Base-by-base conservation (phyloP, 352 stramenopile species). In the Globisporangium nunn region DNA sequence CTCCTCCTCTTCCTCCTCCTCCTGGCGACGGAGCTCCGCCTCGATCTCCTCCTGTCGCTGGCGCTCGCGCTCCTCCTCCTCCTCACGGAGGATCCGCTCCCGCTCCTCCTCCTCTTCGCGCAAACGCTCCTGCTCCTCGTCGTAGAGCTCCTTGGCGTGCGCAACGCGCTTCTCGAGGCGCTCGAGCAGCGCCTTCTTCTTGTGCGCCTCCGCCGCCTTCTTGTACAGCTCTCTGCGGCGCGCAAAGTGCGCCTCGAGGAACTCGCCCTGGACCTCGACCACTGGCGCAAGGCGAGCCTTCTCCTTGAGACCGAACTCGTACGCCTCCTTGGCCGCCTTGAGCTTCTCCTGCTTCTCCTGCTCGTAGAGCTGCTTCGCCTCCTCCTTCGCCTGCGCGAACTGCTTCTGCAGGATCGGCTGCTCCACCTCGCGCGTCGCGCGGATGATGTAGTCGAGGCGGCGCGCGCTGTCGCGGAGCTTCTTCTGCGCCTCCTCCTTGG, bases 361-460 rank as follows among this genome's bases (percentile, higher is more conserved):
- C 52, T 86, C 75, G 58, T 87, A 77, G 44, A 69, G 56, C 56
- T 75, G 67, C 52, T 88, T 74, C 35, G 81, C 74, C 33, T 81
- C 63, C 6, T 88, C 70, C 58, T 95, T 91, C 35, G 97, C 91
- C 56, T 82, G 53, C 47, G 88, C 74, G 14, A 81, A 66, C 45
- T 91, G 82, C 53, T 88, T 72, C 62, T 97, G 87, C 65, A 98
- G 76, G 54, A 97, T 84, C 31, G 90, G 89, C 59, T 97, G 75
- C 62, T 98, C 95, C 60, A 98, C 95, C 58, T 98, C 96, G 54
- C 96, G 89, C n/a, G 97, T 94, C 15, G 96, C 96, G 63, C 96
- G 89, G 29, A 97, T 91, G 57, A 98, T 88, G 72, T 98, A 98
- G 74, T 99, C 95, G 7, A 99, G 74, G 28, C 90, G 82, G 56